Base-by-base conservation (phyloP, 805 yeast species). In the Starmerella etchellsii region DNA sequence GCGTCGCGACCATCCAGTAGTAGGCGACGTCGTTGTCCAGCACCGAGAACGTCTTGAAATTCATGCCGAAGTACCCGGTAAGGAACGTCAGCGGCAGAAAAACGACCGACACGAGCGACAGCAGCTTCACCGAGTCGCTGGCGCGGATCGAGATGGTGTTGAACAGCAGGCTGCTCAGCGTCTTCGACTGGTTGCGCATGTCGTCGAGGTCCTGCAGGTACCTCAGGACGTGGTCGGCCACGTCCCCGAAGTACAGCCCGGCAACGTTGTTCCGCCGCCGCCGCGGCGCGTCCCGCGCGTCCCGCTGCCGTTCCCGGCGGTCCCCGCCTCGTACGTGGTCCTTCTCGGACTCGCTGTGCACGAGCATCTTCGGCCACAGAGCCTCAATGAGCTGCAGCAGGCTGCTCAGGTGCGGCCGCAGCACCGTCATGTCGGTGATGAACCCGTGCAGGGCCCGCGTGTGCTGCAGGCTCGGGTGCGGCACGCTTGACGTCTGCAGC, bases 21-120 rank as follows among this genome's bases (percentile, higher is more conserved):
- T 64, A 69, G 4, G 54, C 50, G 2, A 67, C 70, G 27, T 59
- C 57, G 27, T 59, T 43, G 14, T 61, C 50, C 31, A 71, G 53
- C 36, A 65, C 64, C 3, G 60, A 62, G 46, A 71, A 71, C 6
- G 52, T 43, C 22, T 57, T 54, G 51, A 71, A 71, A 49, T 71
- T 71, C 76, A 71, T 71, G 15, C 76, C 76, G 45, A 70, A 74
- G 51, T 72, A 74, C 11, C 79, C 78, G 1, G 78, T 72, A 66
- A 76, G 64, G 51, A 74, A 74, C 4, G 74, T 66, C 40, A 74
- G 53, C 4, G 80, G 80, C 29, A 74, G 59, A 49, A 74, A 74
- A 13, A 74, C 65, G 13, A 74, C 78, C 1, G 78, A 70, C 9
- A 74, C 71, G 29, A 74, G 52, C 7, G 78, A 69, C 32, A 74